These are phyloP conservation scores for Phytophthora rubi DNA, from an alignment of 352 stramenopile species.

Conservation along the genomic window DNA sequence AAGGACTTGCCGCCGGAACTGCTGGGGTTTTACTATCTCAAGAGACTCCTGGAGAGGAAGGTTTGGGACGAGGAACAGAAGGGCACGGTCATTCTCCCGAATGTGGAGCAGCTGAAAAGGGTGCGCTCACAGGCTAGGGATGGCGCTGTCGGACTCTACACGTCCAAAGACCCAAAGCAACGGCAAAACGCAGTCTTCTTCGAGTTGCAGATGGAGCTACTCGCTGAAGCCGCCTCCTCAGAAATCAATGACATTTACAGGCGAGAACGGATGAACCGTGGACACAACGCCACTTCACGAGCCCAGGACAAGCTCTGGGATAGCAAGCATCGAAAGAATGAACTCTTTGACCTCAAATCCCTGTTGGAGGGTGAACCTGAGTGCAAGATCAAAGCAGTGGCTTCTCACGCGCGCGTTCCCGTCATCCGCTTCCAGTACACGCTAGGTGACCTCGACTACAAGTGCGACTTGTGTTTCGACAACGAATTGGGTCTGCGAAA, in stretches of 20 bases:
- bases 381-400: constrained; percentile 53
- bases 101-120: constrained; percentile 37
- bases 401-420: constrained; percentile 64
- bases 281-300: constrained; percentile 2
- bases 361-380: constrained; percentile 35
- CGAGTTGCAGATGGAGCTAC: constrained; percentile 26
- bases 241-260: constrained; percentile 7
- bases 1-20: constrained; percentile 5
- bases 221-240: constrained; percentile 21
- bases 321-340: constrained; percentile 43
- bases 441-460: constrained; percentile 34
- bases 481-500: constrained; percentile 79
- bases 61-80: constrained; percentile 13
- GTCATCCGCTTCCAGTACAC: constrained; percentile 70
- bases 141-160: constrained; percentile 15
- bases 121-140: constrained; percentile 16
- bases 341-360: constrained; percentile 44
- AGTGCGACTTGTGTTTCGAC: constrained; percentile 80
- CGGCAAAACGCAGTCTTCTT: constrained; percentile 39
- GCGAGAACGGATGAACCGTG: neutral
- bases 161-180: constrained; percentile 15
- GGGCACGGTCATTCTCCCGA: constrained; percentile 12
- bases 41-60: constrained; percentile 39
- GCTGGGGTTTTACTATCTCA: constrained; percentile 46
- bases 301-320: constrained; percentile 27